Evolutionary conservation across 345 rosid genomes (phyloP).

Genomic region (Citrus inodora): DNA sequence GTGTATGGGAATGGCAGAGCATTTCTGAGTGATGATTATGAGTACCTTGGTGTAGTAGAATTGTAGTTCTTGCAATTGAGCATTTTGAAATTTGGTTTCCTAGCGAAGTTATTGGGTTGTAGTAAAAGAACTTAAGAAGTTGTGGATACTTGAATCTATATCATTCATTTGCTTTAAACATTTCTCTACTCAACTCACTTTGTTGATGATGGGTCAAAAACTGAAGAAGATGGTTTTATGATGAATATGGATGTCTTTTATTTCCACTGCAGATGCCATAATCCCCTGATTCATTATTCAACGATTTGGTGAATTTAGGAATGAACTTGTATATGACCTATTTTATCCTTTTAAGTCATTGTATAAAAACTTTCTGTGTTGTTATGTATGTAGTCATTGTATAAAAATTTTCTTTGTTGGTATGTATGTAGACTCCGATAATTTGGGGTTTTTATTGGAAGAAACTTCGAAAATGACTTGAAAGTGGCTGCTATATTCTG

Average conservation of each 20-base stretch:
- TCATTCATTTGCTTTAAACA: background rate
- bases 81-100: background rate
- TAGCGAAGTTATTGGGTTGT: background rate
- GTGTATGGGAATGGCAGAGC: background rate
- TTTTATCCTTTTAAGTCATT: background rate
- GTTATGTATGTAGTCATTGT: background rate
- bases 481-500: background rate
- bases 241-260: background rate
- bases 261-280: background rate
- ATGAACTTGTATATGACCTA: background rate
- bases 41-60: background rate
- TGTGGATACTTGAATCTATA: background rate
- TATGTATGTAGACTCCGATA: background rate
- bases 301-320: background rate
- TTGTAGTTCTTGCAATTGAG: background rate
- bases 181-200: background rate
- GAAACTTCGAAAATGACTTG: background rate
- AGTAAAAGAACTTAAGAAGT: background rate
- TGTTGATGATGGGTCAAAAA: background rate
- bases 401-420: background rate
- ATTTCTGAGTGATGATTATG: background rate
- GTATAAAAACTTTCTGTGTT: background rate
- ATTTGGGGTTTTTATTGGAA: background rate
- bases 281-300: background rate
- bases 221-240: background rate